These are phyloP conservation scores for Spathaspora passalidarum DNA, from an alignment of 805 yeast species.

Conservation along the genomic window DNA sequence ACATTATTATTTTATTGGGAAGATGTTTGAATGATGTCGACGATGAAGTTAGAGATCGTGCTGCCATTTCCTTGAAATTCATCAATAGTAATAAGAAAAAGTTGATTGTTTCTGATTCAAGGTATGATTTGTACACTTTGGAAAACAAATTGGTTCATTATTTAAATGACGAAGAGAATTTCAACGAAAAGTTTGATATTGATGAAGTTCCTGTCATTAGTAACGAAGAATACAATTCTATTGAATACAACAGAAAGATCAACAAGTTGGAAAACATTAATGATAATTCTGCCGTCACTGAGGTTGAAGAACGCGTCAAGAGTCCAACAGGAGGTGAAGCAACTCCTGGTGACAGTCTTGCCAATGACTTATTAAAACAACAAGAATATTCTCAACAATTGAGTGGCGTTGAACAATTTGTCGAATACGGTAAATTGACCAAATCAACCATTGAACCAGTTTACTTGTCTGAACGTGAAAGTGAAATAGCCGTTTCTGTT, in stretches of 20 bases:
- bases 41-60: slow-evolving; percentile 98
- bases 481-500: slow-evolving; percentile 85
- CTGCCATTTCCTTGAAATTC: slow-evolving; percentile 77
- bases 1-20: slow-evolving; percentile 70
- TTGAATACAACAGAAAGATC: slow-evolving; percentile 55
- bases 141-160: slow-evolving; percentile 76
- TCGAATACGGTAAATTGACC: slow-evolving; percentile 68
- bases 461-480: slow-evolving; percentile 84
- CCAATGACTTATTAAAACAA: slow-evolving; percentile 40
- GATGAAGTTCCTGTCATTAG: slow-evolving; percentile 60
- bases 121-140: slow-evolving; percentile 71
- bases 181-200: slow-evolving; percentile 65
- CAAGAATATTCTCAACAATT: slow-evolving; percentile 72
- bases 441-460: slow-evolving; percentile 60
- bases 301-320: slow-evolving; percentile 10
- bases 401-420: slow-evolving; percentile 67
- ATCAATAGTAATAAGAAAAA: slow-evolving; percentile 36
- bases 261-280: slow-evolving; percentile 30
- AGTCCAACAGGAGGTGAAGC: slow-evolving; percentile 7
- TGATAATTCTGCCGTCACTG: slow-evolving; percentile 17
- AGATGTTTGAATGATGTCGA: slow-evolving; percentile 87
- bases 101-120: slow-evolving; percentile 64
- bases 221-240: slow-evolving; percentile 66
- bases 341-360: slow-evolving; percentile 12
- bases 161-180: slow-evolving; percentile 52